These are phyloP conservation scores for Xylaria arbuscula DNA, from an alignment of 2,329 filamentous ascomycete genomes.

Conservation along the genomic window DNA sequence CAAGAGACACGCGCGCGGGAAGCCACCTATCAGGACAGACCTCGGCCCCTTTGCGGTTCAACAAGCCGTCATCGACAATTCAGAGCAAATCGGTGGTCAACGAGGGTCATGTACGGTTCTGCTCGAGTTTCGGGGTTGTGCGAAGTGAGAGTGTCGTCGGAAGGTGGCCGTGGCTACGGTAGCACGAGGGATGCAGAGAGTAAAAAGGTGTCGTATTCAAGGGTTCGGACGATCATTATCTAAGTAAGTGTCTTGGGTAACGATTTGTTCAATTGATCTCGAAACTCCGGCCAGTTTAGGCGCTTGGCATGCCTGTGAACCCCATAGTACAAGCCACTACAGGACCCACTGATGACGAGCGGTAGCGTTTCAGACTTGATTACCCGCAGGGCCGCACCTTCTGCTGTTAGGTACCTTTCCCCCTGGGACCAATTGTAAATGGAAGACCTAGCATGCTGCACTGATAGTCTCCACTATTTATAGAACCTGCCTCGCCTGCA, in stretches of 20 bases:
- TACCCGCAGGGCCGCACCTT: background rate
- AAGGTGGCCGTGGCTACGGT: slow-evolving; percentile 6
- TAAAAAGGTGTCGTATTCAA: slow-evolving; percentile 47
- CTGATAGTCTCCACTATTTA: slow-evolving; percentile 17
- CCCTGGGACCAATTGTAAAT: background rate
- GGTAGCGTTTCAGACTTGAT: slow-evolving; percentile 31
- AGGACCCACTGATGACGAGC: slow-evolving; percentile 23
- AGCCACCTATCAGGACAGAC: slow-evolving; percentile 39
- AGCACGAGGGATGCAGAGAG: slow-evolving; percentile 22
- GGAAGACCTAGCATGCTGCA: background rate
- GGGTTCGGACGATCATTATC: slow-evolving; percentile 37
- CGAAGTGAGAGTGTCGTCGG: slow-evolving; percentile 14
- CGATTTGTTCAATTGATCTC: slow-evolving; percentile 27
- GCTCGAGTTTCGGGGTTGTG: background rate
- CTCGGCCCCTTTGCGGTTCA: slow-evolving; percentile 37
- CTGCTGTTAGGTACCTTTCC: background rate
- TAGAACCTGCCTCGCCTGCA: slow-evolving; percentile 8
- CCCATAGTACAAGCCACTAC: slow-evolving; percentile 37
- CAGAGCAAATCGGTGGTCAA: slow-evolving; percentile 14
- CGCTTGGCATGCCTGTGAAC: slow-evolving; percentile 31
- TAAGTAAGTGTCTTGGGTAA: slow-evolving; percentile 4
- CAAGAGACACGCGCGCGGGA: slow-evolving; percentile 32
- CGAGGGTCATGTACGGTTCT: background rate
- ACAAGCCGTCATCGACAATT: slow-evolving; percentile 37
- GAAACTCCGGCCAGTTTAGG: slow-evolving; percentile 41